Conservation (phyloP, 2,329 filamentous ascomycete genomes). For the Aspergillus spinulosporus region DNA sequence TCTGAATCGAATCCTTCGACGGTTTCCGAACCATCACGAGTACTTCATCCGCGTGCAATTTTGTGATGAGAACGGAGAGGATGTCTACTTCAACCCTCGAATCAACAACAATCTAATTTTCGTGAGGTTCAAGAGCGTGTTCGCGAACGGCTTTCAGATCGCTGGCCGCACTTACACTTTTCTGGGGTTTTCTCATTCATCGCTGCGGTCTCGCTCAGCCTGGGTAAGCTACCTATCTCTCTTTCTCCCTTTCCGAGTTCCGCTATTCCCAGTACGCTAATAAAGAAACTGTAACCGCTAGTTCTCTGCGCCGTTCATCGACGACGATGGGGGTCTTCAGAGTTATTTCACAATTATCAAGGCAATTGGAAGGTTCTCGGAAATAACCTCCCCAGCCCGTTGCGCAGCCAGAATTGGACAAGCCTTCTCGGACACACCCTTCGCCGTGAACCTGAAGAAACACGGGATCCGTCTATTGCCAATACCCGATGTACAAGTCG, state of each 20-base stretch:
- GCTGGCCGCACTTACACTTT: conserved; percentile 65
- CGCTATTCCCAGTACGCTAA: neutral
- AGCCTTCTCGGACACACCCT: conserved; percentile 73
- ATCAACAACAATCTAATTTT: conserved; percentile 25
- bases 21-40: conserved; percentile 27
- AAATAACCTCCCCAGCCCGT: conserved; percentile 55
- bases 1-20: conserved; percentile 32
- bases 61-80: conserved; percentile 28
- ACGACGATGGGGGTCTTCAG: conserved; percentile 30
- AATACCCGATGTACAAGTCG: conserved; percentile 33
- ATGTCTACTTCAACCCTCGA: conserved; percentile 22
- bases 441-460: conserved; percentile 53
- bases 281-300: neutral
- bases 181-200: conserved; percentile 78
- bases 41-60: conserved; percentile 30
- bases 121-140: conserved; percentile 60
- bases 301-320: conserved; percentile 51
- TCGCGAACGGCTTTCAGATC: conserved; percentile 62
- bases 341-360: conserved; percentile 46
- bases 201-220: conserved; percentile 67
- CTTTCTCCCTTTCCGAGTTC: neutral
- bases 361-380: conserved; percentile 51
- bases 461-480: conserved; percentile 18
- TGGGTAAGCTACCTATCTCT: conserved; percentile 49
- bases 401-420: conserved; percentile 62